These are phyloP conservation scores for Moniliella sp. DNA, from an alignment of 1,284 basidiomycete species.

Conservation along the genomic window DNA sequence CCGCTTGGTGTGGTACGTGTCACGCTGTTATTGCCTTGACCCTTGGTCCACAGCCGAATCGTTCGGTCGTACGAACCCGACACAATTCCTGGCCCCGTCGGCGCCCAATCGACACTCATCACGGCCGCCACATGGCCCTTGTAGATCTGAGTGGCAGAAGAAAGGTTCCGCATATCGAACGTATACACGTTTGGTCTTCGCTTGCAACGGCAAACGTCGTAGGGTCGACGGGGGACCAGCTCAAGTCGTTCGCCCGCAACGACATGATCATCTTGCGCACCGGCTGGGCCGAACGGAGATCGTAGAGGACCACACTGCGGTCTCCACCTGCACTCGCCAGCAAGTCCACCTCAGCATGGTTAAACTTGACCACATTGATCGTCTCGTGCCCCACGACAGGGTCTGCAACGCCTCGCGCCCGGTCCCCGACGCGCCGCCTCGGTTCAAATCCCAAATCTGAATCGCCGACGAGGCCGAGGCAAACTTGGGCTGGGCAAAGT, in stretches of 20 bases:
- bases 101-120: conserved; percentile 38
- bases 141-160: conserved; percentile 71
- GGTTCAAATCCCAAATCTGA: conserved; percentile 92
- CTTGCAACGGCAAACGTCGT: conserved; percentile 74
- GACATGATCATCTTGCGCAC: conserved; percentile 74
- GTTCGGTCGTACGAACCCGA: conserved; percentile 91
- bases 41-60: conserved; percentile 74
- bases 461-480: conserved; percentile 80
- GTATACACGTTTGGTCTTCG: conserved; percentile 97
- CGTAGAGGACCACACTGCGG: conserved; percentile 82
- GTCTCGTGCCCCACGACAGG: conserved; percentile 44
- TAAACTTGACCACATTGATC: conserved; percentile 69
- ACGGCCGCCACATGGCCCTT: conserved; percentile 92
- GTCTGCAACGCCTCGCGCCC: conserved; percentile 40
- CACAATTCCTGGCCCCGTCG: conserved; percentile 85
- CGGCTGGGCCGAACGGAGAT: conserved; percentile 82
- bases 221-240: conserved; percentile 88
- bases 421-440: conserved; percentile 52
- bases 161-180: conserved; percentile 74
- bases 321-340: conserved; percentile 81
- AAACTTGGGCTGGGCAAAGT: conserved; percentile 62
- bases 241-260: conserved; percentile 52
- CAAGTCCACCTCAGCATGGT: conserved; percentile 74
- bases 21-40: conserved; percentile 52
- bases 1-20: conserved; percentile 91